These are phyloP conservation scores for Hericium erinaceus DNA, from an alignment of 768 basidiomycete species.

Conservation along the genomic window DNA sequence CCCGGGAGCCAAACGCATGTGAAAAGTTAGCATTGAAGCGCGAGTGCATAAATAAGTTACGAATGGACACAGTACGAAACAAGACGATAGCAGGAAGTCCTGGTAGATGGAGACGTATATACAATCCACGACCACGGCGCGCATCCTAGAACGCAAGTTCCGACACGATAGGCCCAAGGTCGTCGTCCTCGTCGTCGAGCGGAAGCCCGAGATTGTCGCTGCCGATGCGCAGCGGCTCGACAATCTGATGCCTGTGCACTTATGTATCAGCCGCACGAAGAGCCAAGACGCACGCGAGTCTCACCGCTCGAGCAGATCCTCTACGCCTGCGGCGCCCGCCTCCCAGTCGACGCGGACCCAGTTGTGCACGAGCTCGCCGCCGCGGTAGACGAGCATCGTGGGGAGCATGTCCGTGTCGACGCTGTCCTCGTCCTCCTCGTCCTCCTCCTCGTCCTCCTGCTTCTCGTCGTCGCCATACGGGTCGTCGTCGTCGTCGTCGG, in stretches of 20 bases:
- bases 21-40: too few species aligned
- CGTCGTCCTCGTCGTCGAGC: background rate
- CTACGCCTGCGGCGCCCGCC: constrained; percentile 55
- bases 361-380: constrained; percentile 76
- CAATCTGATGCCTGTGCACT: constrained; percentile 3
- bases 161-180: background rate
- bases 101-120: too few species aligned
- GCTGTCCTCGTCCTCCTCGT: constrained; percentile 44
- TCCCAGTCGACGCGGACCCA: constrained; percentile 90
- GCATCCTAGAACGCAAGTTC: background rate
- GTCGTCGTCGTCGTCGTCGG: constrained; percentile 38
- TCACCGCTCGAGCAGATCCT: constrained; percentile 59
- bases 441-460: constrained; percentile 23
- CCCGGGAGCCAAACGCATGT: too few species aligned
- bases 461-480: constrained; percentile 31
- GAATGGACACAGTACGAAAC: too few species aligned
- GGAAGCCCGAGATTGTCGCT: background rate
- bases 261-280: background rate
- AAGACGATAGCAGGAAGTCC: too few species aligned
- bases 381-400: constrained; percentile 69
- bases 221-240: background rate
- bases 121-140: background rate
- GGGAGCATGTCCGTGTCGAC: constrained; percentile 77
- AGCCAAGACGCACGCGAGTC: constrained; percentile 11
- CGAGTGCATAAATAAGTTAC: too few species aligned